These are phyloP conservation scores for Yamadazyma songkhlaensis DNA, from an alignment of 1,139 yeast species.

Conservation along the genomic window DNA sequence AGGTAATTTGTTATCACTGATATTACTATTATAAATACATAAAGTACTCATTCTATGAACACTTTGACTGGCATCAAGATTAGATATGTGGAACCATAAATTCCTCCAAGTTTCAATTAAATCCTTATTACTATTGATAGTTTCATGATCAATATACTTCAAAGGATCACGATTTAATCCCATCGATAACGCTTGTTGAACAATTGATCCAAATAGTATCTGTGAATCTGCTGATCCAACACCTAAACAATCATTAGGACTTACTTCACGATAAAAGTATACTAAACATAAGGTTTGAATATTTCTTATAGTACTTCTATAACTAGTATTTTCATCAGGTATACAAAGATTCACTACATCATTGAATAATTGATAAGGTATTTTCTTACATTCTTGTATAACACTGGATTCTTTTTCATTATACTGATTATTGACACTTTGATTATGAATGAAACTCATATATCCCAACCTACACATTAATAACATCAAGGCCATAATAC, in stretches of 20 bases:
- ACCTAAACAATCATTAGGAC: conserved; percentile 46
- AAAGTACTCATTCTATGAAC: conserved; percentile 35
- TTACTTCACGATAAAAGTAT: conserved; percentile 35
- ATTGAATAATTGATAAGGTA: conserved; percentile 23
- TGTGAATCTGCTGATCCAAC: conserved; percentile 43
- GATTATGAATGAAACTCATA: conserved; percentile 40
- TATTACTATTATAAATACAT: conserved; percentile 24
- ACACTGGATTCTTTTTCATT: conserved; percentile 27
- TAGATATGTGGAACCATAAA: conserved; percentile 34
- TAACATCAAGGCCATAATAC: conserved; percentile 30
- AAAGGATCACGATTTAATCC: conserved; percentile 46
- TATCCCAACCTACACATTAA: conserved; percentile 36
- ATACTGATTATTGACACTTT: conserved; percentile 26
- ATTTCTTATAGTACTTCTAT: conserved; percentile 32
- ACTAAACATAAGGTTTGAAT: conserved; percentile 33
- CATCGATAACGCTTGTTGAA: conserved; percentile 41
- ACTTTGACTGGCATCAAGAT: conserved; percentile 31
- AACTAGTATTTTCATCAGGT: conserved; percentile 25
- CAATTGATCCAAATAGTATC: conserved; percentile 34
- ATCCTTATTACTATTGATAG: conserved; percentile 26
- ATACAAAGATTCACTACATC: conserved; percentile 31
- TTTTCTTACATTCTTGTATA: conserved; percentile 25
- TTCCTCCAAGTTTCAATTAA: conserved; percentile 36
- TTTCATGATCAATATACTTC: conserved; percentile 27
- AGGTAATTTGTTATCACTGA: conserved; percentile 36